phyloP scores from a whole-genome alignment of 2,329 filamentous ascomycete genomes.

The Aspergillus sp. region DNA sequence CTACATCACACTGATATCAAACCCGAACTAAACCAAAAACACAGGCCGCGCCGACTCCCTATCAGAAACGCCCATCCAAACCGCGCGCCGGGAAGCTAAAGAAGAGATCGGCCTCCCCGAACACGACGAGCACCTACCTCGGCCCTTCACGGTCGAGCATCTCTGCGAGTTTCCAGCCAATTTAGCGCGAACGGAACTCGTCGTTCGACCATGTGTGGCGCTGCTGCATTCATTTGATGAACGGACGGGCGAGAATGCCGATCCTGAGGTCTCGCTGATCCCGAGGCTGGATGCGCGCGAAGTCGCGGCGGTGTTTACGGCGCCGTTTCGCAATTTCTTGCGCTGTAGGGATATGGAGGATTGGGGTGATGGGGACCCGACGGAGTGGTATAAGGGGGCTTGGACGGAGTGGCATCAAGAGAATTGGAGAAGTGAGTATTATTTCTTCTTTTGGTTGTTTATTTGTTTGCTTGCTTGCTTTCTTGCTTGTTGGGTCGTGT shows the following conservation, averaged over 20 bases:
- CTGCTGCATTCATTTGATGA: conserved; percentile 68
- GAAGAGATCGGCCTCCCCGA: conserved; percentile 88
- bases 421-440: conserved; percentile 65
- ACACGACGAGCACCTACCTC: conserved; percentile 69
- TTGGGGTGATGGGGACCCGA: conserved; percentile 41
- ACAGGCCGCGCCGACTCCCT: conserved; percentile 55
- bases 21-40: neutral
- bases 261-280: conserved; percentile 70
- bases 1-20: neutral
- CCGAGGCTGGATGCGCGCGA: conserved; percentile 84
- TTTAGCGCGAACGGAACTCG: conserved; percentile 71
- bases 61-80: conserved; percentile 67
- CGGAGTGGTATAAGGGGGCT: conserved; percentile 79
- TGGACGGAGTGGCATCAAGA: conserved; percentile 80
- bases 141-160: conserved; percentile 81
- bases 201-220: conserved; percentile 74
- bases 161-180: conserved; percentile 80
- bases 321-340: conserved; percentile 83
- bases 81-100: conserved; percentile 83
- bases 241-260: conserved; percentile 44
- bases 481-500: neutral
- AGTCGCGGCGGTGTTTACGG: conserved; percentile 91
- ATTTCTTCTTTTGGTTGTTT: neutral
- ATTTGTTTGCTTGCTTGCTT: neutral
- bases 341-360: conserved; percentile 58